phyloP scores from a whole-genome alignment of 2,329 filamentous ascomycete species.

The Fusarium temperatum region DNA sequence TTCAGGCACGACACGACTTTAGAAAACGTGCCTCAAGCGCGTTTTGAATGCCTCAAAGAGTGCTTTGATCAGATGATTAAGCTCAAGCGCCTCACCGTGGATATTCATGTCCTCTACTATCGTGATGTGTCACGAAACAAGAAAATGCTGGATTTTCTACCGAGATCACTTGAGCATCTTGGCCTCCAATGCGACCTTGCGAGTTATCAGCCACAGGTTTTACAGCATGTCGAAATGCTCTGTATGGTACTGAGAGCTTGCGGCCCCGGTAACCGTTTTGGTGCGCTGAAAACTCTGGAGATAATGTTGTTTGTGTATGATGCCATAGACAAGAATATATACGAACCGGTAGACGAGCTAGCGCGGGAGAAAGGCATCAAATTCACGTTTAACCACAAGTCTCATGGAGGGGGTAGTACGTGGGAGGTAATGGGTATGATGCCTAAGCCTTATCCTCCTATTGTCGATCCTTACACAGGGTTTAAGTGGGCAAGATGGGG shows the following conservation, averaged over 20 bases:
- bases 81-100: background rate
- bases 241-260: background rate
- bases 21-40: too few species aligned
- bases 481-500: too few species aligned
- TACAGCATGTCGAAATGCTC: rapidly evolving
- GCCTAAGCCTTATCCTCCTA: background rate
- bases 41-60: background rate
- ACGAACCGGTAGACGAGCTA: rapidly evolving
- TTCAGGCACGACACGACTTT: too few species aligned
- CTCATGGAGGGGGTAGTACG: too few species aligned
- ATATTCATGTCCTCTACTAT: background rate
- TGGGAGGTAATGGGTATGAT: background rate
- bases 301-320: background rate
- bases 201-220: rapidly evolving
- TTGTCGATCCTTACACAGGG: too few species aligned
- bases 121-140: rapidly evolving
- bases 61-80: background rate
- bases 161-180: background rate
- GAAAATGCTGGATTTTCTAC: background rate
- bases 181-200: background rate
- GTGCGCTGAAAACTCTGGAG: background rate
- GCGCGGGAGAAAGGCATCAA: background rate
- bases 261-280: background rate
- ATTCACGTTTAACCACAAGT: rapidly evolving
- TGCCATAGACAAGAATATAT: background rate